Evolutionary conservation across 345 rosid species (phyloP).

Genomic region (Dipteronia dyeriana): DNA sequence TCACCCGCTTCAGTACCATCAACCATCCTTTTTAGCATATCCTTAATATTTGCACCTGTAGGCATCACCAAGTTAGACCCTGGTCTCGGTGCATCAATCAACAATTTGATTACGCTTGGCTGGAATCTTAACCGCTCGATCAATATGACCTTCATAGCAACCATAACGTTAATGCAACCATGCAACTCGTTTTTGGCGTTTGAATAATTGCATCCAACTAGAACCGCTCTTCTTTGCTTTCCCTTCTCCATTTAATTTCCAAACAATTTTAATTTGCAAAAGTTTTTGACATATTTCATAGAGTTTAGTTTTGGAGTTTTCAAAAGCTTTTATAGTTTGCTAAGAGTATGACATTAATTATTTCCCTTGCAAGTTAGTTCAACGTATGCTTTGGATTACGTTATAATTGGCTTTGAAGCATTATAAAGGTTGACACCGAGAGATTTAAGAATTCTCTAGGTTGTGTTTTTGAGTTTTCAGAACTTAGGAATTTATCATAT

Average conservation of each 20-base stretch:
- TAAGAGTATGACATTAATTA: too few relatives aligned
- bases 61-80: constrained; percentile 48
- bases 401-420: constrained; percentile 20
- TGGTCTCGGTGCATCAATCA: constrained; percentile 45
- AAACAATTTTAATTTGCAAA: too few relatives aligned
- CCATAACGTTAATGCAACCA: constrained; percentile 77
- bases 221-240: constrained; percentile 59
- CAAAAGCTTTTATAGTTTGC: neutral
- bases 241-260: constrained; percentile 31
- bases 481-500: too few relatives aligned
- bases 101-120: constrained; percentile 39
- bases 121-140: constrained; percentile 55
- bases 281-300: too few relatives aligned
- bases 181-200: constrained; percentile 65
- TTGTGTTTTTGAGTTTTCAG: too few relatives aligned
- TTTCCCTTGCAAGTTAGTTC: neutral
- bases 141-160: constrained; percentile 56
- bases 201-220: constrained; percentile 82
- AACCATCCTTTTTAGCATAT: constrained; percentile 62
- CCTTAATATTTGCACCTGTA: constrained; percentile 43
- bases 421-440: neutral
- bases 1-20: constrained; percentile 59
- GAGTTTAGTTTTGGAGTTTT: too few relatives aligned
- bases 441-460: too few relatives aligned
- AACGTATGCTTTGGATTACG: neutral